Evolutionary conservation across 2,329 filamentous ascomycete species (phyloP), one percentile per base, ranked within the genome.

Genomic region (Cephalotrichum gorgonifer): DNA sequence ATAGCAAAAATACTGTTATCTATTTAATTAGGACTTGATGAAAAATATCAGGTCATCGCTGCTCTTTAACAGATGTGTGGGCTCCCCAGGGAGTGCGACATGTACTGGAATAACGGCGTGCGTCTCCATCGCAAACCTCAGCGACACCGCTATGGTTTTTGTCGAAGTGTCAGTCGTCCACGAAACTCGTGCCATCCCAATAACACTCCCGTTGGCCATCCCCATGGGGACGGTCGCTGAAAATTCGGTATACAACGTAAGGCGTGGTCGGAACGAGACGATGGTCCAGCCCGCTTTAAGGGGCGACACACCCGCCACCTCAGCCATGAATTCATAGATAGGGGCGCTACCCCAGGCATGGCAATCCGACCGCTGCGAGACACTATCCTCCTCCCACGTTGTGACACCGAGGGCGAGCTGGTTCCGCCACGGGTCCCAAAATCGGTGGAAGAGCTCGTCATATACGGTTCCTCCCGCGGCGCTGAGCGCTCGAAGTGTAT

Each of bases 291-390:
- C 54, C 7, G 54, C 45, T 28, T 50, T 48, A 3, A 43, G 46
- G 2, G 53, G 51, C 14, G 43, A 46, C 2, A 57, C 17, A 2
- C 55, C 55, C 1, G 51, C 50, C 1, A 54, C 48, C 41, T 57
- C 55, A 6, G 55, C 51, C 47, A 49, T 54, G 26, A 54, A 53
- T 43, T 58, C 56, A 41, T 54, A 55, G 7, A 58, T 23, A 1
- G 55, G 54, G 2, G 47, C 50, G 28, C 55, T 53, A 1, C 53
- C 50, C 56, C 55, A 58, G 1, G 56, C 54, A n/a, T 58, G 54
- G 20, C 55, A 57, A 41, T 56, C 56, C 4, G 56, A 57, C 6
- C 55, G 45, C 11, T 51, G 51, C 1, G 52, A 33, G 2, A 58
- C 53, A 17, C 43, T 30, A 26, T 57, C 56, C 22, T 58, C 56